Percentiles rank a stretch among this genome's conserved stretches.
These are phyloP conservation scores for Schwanniomyces occidentalis DNA, from an alignment of 805 yeast species.

Conservation along the genomic window DNA sequence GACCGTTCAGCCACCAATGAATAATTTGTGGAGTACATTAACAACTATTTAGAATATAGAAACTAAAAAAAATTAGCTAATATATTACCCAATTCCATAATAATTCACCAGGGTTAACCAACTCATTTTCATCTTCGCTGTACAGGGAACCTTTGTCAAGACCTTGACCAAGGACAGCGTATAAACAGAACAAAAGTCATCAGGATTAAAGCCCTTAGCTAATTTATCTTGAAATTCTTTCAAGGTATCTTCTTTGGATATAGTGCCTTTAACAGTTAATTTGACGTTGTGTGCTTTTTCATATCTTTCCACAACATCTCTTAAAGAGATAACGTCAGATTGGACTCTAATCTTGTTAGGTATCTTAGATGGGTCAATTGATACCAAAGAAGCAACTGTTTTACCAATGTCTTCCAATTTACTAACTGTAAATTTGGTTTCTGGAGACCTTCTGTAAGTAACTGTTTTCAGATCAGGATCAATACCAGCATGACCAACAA, in stretches of 20 bases:
- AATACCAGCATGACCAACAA: conserved; percentile 35
- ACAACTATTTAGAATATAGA: too few species aligned
- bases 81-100: conserved; percentile 37
- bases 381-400: conserved; percentile 40
- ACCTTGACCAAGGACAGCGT: conserved; percentile 36
- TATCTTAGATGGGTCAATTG: conserved; percentile 33
- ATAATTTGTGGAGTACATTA: too few species aligned
- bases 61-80: too few species aligned
- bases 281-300: conserved; percentile 38
- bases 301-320: conserved; percentile 38
- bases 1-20: too few species aligned
- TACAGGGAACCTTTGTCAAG: conserved; percentile 37
- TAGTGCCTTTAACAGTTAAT: conserved; percentile 28
- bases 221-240: conserved; percentile 27
- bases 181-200: conserved; percentile 40
- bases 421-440: conserved; percentile 34
- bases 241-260: conserved; percentile 27
- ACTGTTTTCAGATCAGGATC: conserved; percentile 34
- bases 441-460: conserved; percentile 41
- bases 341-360: conserved; percentile 47
- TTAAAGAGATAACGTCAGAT: conserved; percentile 39
- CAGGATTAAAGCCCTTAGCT: conserved; percentile 24
- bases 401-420: conserved; percentile 45
- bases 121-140: conserved; percentile 25
- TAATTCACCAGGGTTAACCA: conserved; percentile 36